Evolutionary conservation across 805 yeast species (phyloP).

Genomic region (Candida parachauliodes): DNA sequence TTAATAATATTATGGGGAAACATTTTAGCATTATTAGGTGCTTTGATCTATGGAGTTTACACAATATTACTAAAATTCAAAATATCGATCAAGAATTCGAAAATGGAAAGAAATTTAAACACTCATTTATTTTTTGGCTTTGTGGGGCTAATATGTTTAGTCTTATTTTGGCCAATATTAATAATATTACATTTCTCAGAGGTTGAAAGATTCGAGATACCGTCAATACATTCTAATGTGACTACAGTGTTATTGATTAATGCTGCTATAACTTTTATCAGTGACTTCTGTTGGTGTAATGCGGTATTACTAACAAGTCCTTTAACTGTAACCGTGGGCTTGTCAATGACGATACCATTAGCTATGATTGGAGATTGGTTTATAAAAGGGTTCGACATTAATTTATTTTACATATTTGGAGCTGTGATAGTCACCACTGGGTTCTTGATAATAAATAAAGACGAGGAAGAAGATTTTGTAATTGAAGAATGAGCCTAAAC

Average conservation of each 20-base stretch:
- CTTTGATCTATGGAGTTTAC: constrained; percentile 86
- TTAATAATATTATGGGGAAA: constrained; percentile 59
- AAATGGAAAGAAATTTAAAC: constrained; percentile 71
- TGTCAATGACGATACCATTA: constrained; percentile 88
- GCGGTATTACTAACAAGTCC: constrained; percentile 94
- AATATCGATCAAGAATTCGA: constrained; percentile 42
- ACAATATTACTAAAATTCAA: constrained; percentile 76
- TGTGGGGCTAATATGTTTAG: constrained; percentile 79
- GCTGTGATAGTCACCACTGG: constrained; percentile 79
- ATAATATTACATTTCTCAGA: constrained; percentile 60
- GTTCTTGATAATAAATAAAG: constrained; percentile 77
- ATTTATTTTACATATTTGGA: constrained; percentile 67
- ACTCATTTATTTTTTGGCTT: constrained; percentile 91
- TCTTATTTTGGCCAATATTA: constrained; percentile 80
- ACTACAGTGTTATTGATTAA: constrained; percentile 57
- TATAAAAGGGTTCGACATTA: constrained; percentile 60
- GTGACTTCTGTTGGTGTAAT: constrained; percentile 94
- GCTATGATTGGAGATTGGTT: constrained; percentile 90
- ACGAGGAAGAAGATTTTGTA: constrained; percentile 61
- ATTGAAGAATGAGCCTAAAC: constrained; percentile 7
- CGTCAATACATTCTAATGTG: constrained; percentile 46
- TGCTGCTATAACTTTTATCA: constrained; percentile 73
- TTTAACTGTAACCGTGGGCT: constrained; percentile 90
- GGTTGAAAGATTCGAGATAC: constrained; percentile 70
- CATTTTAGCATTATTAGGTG: constrained; percentile 74